Evolutionary conservation across 441 rosid genomes (phyloP).

Genomic region (Populus hybrid): DNA sequence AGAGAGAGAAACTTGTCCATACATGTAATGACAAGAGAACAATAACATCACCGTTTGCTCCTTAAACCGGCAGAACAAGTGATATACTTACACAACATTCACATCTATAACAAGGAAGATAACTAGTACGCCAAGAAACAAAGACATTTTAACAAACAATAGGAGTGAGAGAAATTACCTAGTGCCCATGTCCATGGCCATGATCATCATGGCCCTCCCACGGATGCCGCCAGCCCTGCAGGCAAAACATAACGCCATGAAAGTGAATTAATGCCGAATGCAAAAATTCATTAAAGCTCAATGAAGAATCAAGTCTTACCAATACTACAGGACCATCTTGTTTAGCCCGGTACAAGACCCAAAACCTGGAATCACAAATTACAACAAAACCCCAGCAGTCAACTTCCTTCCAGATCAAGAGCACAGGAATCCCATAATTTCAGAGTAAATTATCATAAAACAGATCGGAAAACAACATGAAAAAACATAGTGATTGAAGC

Average conservation of each 20-base stretch:
- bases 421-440: background rate
- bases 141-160: no score
- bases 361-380: conserved; percentile 59
- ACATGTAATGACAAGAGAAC: background rate
- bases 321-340: conserved; percentile 92
- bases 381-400: background rate
- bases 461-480: background rate
- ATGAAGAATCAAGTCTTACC: conserved; percentile 38
- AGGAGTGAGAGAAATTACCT: background rate
- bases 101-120: background rate
- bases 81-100: no score
- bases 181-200: no score
- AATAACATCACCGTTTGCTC: background rate
- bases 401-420: background rate
- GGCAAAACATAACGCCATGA: conserved; percentile 6
- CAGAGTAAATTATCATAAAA: background rate
- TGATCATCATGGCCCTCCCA: no score
- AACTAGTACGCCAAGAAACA: no score
- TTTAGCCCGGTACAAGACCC: conserved; percentile 92
- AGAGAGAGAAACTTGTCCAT: no score
- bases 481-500: background rate
- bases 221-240: conserved; percentile 39
- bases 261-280: conserved; percentile 1
- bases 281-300: background rate
- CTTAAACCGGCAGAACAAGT: background rate